These are phyloP conservation scores for Panaeolus papilionaceus DNA, from an alignment of 768 basidiomycete genomes.

Conservation along the genomic window DNA sequence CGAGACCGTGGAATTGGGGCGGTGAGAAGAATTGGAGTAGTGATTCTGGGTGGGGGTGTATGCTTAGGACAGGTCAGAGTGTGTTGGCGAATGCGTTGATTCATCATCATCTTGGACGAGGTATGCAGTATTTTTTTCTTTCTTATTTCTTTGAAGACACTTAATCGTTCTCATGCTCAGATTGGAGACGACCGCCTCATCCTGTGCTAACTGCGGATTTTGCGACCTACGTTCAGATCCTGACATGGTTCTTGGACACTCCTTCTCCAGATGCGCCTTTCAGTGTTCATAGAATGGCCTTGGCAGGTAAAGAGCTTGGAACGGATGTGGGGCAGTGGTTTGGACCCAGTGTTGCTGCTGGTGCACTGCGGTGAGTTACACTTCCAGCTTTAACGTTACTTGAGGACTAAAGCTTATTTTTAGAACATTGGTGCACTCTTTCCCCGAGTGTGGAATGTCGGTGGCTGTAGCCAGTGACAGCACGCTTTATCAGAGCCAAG, in stretches of 20 bases:
- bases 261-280: constrained; percentile 88
- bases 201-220: constrained; percentile 67
- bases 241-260: constrained; percentile 96
- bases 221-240: constrained; percentile 87
- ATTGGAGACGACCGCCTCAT: constrained; percentile 82
- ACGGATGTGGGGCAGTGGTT: constrained; percentile 99
- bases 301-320: constrained; percentile 93
- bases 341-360: constrained; percentile 96
- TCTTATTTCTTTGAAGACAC: constrained; percentile 15
- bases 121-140: constrained; percentile 33
- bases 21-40: constrained; percentile 73
- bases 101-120: constrained; percentile 69
- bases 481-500: constrained; percentile 84
- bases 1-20: constrained; percentile 70
- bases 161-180: constrained; percentile 42
- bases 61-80: constrained; percentile 45
- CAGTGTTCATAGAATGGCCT: constrained; percentile 94
- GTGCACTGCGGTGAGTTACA: constrained; percentile 80
- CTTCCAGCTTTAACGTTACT: constrained; percentile 6
- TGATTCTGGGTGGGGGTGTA: constrained; percentile 47
- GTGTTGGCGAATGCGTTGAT: constrained; percentile 42
- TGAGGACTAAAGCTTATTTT: neutral
- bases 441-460: constrained; percentile 80
- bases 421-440: constrained; percentile 79
- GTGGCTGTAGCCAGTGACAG: constrained; percentile 87